A percentile compares a stretch with the other conserved stretches of the same genome.
These are phyloP conservation scores for Durio zibethinus DNA, from an alignment of 345 rosid genomes.

Conservation along the genomic window DNA sequence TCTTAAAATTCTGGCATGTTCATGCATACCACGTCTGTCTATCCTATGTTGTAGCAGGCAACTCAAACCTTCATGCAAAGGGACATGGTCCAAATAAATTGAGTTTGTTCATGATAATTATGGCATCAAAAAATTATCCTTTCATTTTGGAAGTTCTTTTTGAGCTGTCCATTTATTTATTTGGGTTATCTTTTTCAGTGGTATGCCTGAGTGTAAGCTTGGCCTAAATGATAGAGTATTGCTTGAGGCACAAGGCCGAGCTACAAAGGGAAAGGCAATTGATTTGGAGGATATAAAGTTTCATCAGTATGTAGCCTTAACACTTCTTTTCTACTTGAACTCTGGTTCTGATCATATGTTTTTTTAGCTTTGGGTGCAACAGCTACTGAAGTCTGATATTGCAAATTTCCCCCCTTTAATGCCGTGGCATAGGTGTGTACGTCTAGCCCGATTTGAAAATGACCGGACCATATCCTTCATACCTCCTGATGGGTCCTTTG, in stretches of 20 bases:
- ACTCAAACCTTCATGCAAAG: background rate
- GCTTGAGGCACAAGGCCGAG: constrained; percentile 92
- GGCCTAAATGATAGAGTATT: constrained; percentile 92
- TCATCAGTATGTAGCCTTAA: constrained; percentile 63
- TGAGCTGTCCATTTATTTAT: constrained; percentile 7
- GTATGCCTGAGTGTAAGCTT: constrained; percentile 98
- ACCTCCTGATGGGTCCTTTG: constrained; percentile 98
- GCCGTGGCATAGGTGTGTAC: constrained; percentile 69
- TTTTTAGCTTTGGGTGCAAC: background rate
- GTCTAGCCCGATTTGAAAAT: constrained; percentile 94
- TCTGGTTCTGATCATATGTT: background rate
- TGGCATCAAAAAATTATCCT: background rate
- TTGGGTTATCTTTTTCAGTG: constrained; percentile 43
- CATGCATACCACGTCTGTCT: background rate
- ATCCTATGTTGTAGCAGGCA: background rate
- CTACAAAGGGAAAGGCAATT: constrained; percentile 93
- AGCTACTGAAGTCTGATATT: constrained; percentile 8
- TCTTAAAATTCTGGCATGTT: constrained; percentile 2
- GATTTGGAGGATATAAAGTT: constrained; percentile 97
- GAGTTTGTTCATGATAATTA: background rate
- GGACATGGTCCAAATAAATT: background rate
- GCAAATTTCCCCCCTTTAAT: constrained; percentile 3
- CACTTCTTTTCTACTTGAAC: constrained; percentile 12
- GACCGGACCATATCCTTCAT: constrained; percentile 92
- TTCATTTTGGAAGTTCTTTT: constrained; percentile 5